These are phyloP conservation scores for Canna indica DNA, from an alignment of 176 grass and related monocot genomes.

Conservation along the genomic window DNA sequence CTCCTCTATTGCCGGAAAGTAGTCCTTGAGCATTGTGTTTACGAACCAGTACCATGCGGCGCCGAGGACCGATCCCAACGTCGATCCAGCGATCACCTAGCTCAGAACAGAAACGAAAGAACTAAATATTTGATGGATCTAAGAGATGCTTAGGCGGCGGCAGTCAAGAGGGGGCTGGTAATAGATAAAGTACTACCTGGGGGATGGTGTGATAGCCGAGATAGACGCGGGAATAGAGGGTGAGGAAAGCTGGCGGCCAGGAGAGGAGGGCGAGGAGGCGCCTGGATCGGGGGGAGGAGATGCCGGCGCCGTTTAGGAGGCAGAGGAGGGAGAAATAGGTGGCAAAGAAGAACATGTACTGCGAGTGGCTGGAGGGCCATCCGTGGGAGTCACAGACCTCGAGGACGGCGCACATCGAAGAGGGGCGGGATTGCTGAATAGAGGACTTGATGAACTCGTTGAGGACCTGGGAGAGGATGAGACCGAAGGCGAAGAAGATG, in stretches of 20 bases:
- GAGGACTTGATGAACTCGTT: slow-evolving; percentile 86
- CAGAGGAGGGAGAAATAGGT: slow-evolving; percentile 69
- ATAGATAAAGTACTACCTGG: slow-evolving; percentile 36
- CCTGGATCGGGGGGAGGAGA: slow-evolving; percentile 13
- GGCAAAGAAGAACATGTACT: slow-evolving; percentile 98
- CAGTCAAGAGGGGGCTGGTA: background rate
- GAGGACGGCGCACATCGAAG: slow-evolving; percentile 52
- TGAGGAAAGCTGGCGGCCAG: slow-evolving; percentile 78
- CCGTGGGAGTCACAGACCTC: slow-evolving; percentile 91
- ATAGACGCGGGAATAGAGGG: slow-evolving; percentile 92
- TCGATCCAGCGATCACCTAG: slow-evolving; percentile 73
- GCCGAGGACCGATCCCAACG: slow-evolving; percentile 65
- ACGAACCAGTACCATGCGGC: slow-evolving; percentile 88
- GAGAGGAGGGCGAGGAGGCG: slow-evolving; percentile 34
- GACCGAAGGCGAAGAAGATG: slow-evolving; percentile 61
- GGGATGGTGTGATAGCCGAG: slow-evolving; percentile 83
- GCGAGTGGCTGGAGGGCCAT: slow-evolving; percentile 87
- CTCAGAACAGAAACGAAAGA: slow-evolving; percentile 12
- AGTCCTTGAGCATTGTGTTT: slow-evolving; percentile 60
- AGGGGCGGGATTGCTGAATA: slow-evolving; percentile 76
- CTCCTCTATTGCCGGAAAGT: slow-evolving; percentile 90
- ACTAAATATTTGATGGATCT: background rate
- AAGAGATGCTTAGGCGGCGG: background rate
- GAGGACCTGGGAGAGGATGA: slow-evolving; percentile 62
- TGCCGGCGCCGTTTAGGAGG: slow-evolving; percentile 17